phyloP scores from a whole-genome alignment of 192 early-diverging fungal genomes.

The Spizellomyces sp. region DNA sequence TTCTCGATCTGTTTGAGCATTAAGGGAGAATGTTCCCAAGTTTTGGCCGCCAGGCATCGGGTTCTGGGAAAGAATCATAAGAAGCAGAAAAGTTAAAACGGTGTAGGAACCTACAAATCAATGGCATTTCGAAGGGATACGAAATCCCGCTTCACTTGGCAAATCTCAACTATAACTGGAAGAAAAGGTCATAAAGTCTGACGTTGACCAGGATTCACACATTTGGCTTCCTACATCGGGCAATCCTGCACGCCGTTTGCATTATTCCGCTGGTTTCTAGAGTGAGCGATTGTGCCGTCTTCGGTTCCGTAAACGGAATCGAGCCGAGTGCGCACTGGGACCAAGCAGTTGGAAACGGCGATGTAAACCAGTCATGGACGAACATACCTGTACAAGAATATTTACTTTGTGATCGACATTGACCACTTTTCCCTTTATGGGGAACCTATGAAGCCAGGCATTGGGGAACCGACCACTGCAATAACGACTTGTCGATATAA shows the following conservation, averaged over 20 bases:
- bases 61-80: slow-evolving; percentile 12
- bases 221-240: slow-evolving; percentile 34
- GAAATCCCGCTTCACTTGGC: slow-evolving; percentile 29
- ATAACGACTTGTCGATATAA: neutral
- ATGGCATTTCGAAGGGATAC: slow-evolving; percentile 28
- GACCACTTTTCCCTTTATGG: slow-evolving; percentile 40
- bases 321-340: slow-evolving; percentile 40
- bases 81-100: neutral
- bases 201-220: neutral
- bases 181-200: neutral
- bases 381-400: slow-evolving; percentile 55
- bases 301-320: slow-evolving; percentile 34
- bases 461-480: neutral
- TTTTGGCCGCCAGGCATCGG: slow-evolving; percentile 45
- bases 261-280: slow-evolving; percentile 32
- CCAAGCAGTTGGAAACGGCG: neutral
- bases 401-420: slow-evolving; percentile 48
- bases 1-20: slow-evolving; percentile 61
- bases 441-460: slow-evolving; percentile 27
- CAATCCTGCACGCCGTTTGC: slow-evolving; percentile 33
- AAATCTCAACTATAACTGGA: slow-evolving; percentile 41
- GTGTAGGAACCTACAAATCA: slow-evolving; percentile 39
- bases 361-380: neutral
- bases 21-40: slow-evolving; percentile 48
- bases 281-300: slow-evolving; percentile 9